Percentiles rank a stretch among this genome's conserved stretches.
These are phyloP conservation scores for Argentina anserina DNA, from an alignment of 306 rosid species.

Conservation along the genomic window DNA sequence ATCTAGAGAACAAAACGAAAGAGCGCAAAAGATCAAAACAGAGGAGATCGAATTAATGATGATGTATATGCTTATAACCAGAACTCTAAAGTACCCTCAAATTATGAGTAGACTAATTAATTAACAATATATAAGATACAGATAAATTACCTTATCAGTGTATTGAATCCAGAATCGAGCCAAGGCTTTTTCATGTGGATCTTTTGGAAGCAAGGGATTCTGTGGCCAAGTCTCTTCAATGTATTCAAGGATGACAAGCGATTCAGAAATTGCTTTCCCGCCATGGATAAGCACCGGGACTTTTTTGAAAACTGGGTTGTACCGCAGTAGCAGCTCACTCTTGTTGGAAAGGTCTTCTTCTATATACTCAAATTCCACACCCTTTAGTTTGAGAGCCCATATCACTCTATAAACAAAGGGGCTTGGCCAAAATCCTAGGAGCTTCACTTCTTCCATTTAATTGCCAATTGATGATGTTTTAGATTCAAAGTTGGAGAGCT, in stretches of 20 bases:
- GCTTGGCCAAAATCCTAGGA: conserved; percentile 47
- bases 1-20: neutral
- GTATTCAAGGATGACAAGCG: conserved; percentile 42
- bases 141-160: conserved; percentile 31
- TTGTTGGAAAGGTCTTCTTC: conserved; percentile 50
- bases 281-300: conserved; percentile 50
- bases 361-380: conserved; percentile 36
- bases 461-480: neutral
- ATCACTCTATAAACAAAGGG: conserved; percentile 38
- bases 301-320: conserved; percentile 48
- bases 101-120: too few species aligned
- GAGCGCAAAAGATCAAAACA: neutral
- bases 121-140: neutral
- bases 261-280: conserved; percentile 41
- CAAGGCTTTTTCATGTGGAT: conserved; percentile 27
- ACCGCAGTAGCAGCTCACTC: conserved; percentile 31
- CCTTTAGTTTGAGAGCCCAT: conserved; percentile 50
- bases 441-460: conserved; percentile 45
- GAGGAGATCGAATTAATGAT: too few species aligned
- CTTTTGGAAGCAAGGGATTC: conserved; percentile 28
- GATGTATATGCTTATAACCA: too few species aligned
- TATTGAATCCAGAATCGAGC: conserved; percentile 38
- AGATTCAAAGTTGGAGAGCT: neutral
- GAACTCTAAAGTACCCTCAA: too few species aligned
- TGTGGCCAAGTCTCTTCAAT: conserved; percentile 41